Evolutionary conservation across 345 rosid species (phyloP), one percentile per base, ranked within the genome.

Genomic region (Aurinia saxatilis): DNA sequence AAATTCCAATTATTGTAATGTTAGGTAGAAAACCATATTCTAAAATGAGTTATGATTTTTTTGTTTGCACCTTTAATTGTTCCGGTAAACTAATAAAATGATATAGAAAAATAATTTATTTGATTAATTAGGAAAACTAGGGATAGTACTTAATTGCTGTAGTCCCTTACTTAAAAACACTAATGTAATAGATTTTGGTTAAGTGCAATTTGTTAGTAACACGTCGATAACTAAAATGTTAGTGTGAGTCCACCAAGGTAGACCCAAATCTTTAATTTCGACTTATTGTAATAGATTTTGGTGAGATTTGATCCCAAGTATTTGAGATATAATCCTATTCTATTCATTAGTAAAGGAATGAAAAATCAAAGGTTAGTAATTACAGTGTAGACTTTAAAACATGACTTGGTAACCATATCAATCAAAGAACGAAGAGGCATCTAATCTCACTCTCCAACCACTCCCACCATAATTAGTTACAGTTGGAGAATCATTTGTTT

Each of bases 251-350:
- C 39, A 63, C 15, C 19, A 9, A 62, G 2, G 31, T 46, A 53
- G 35, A 44, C 38, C 37, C 61, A 65, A 44, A 54, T 34, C 18
- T n/a, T 42, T 53, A 23, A 7, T 34, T 39, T 25, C 16, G 5
- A 46, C 12, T 17, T 56, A 1, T 10, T n/a, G 34, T 30, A 10
- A 17, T 45, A 46, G 47, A 35, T 50, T 47, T 46, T 17, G 25
- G 11, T 35, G 14, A 55, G 48, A 66, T 45, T 25, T 15, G 40
- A 17, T 56, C 11, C 40, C 5, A 16, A 35, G 55, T 46, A 37
- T 55, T 35, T 66, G 70, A 40, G 51, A 54, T 6, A 33, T 56
- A 66, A 44, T 55, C 31, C 0, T 45, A 44, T 34, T 65, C 9
- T 19, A 21, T 8, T 65, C 69, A 45, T 40, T 3, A 30, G 37